Evolutionary conservation across 2,329 filamentous ascomycete species (phyloP), one percentile per base, ranked within the genome.

Genomic region (Pseudofabraea citricarpa): DNA sequence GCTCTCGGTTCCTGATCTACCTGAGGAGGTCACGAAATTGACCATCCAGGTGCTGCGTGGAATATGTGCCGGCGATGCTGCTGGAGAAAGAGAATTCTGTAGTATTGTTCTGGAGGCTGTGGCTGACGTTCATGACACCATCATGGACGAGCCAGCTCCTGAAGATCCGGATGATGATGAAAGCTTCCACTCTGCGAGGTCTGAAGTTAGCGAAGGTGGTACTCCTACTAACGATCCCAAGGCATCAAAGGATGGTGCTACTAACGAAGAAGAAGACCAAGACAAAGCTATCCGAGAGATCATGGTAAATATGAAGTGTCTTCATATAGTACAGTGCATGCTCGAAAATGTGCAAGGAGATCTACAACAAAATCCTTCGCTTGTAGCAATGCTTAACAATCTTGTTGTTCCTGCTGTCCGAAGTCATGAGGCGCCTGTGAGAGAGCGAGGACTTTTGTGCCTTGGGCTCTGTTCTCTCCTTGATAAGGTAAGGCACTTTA

Each of bases 311-410:
- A 90, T 96, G 80, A 97, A 97, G 68, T 97, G 93, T 64, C 75
- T 98, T 49, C 87, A 96, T 61, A 96, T 98, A 54, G 90, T 94
- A 20, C 89, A 96, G 64, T 97, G 90, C 72, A 95, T 97, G 87
- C 76, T 98, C 40, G 83, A 94, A 60, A 95, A 97, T 59, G 88
- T 98, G 8, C 77, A 87, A 41, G 88, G 89, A 48, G 87, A 87
- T 57, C 72, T 97, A 27, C 90, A 96, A 65, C 79, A 90, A 54
- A 95, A 95, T 61, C 83, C 86, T 45, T 85, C 95, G 59, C 70
- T 97, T n/a, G 88, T 95, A 4, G 87, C 87, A n/a, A 96, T 97
- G 86, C 74, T 98, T 39, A 97, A 98, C 71, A 97, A 93, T 53
- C 77, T 98, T 7, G 88, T 98, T 33, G 90, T 98, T 2, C 93